Base-by-base conservation (phyloP, 257 asterid genomes). In the Lycium barbarum region DNA sequence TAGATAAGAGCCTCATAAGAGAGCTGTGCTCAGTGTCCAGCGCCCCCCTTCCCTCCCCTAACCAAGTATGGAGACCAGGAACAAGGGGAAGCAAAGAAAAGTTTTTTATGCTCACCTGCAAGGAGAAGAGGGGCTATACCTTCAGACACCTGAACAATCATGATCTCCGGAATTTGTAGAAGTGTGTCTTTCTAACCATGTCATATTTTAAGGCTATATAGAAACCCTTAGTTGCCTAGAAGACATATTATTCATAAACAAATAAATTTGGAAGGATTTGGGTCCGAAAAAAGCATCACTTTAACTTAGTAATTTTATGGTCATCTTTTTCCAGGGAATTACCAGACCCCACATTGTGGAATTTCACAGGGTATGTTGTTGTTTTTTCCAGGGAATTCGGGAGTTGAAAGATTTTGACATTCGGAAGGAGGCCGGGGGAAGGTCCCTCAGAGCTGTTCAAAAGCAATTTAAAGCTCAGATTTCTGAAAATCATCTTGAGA, bases 401-500 rank as follows among this genome's bases (percentile, higher is more conserved):
- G 90, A 15, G 66, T 13, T 63, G 66, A 90, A 88, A 89, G 92
- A 95, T 87, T 95, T 95, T 86, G 91, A 95, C 91, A 90, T 94
- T 85, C 87, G 54, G 86, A 89, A 78, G 81, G 94, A 84, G 84
- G 98, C 94, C 9, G 95, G 90, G 1, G 94, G 92, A 45, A 74
- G 53, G 14, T 87, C 94, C 22, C 83, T 88, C 11, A 63, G 89
- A 81, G 95, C 97, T 65, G 91, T 91, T 54, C 89, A 73, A 66
- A 85, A 58, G 88, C 73, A 74, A 78, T 94, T 86, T 47, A 86
- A 38, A 0, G 97, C 84, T 22, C 83, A 57, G 9, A 98, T 95
- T 62, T 71, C 91, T 43, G 94, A 89, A 79, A 95, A 95, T 84
- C 87, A 92, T 85, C 89, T 95, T 14, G 98, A 95, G 79, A 88